Percentiles rank a stretch among this genome's conserved stretches.
phyloP scores from a whole-genome alignment of 345 rosid genomes.

The Citrus sinensis region DNA sequence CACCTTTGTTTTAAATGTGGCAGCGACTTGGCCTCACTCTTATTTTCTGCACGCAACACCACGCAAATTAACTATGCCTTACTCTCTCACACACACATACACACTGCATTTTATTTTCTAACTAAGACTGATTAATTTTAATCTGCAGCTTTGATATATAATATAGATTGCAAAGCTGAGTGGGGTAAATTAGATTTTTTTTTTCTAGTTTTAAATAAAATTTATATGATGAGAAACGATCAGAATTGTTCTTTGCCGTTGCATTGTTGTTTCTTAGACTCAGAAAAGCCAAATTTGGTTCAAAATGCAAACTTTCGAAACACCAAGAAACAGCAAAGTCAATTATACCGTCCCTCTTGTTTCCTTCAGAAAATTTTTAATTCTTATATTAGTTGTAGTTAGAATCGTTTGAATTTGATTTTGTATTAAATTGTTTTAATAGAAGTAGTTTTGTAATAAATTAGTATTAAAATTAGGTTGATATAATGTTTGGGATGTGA shows the following conservation, averaged over 20 bases:
- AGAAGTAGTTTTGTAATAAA: background rate
- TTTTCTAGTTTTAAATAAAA: too few species aligned
- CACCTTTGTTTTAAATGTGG: background rate
- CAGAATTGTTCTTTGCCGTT: background rate
- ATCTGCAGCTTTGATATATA: too few species aligned
- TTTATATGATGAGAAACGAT: background rate
- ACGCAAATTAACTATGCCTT: background rate
- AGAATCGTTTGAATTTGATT: background rate
- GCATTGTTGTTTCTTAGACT: background rate
- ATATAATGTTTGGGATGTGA: slow-evolving; percentile 12
- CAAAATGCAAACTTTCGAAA: background rate
- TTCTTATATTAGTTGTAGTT: background rate
- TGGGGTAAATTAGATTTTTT: background rate
- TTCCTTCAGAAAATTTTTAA: background rate
- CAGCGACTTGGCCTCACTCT: background rate
- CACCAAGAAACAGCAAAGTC: background rate
- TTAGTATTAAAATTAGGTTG: background rate
- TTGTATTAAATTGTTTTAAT: background rate
- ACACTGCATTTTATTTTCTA: too few species aligned
- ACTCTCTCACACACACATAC: background rate
- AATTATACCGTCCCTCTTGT: background rate
- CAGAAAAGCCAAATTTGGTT: background rate
- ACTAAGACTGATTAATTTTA: too few species aligned
- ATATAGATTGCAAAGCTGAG: background rate
- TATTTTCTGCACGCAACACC: background rate